Evolutionary conservation across 768 basidiomycete species (phyloP).

Genomic region (Mrakia frigida): DNA sequence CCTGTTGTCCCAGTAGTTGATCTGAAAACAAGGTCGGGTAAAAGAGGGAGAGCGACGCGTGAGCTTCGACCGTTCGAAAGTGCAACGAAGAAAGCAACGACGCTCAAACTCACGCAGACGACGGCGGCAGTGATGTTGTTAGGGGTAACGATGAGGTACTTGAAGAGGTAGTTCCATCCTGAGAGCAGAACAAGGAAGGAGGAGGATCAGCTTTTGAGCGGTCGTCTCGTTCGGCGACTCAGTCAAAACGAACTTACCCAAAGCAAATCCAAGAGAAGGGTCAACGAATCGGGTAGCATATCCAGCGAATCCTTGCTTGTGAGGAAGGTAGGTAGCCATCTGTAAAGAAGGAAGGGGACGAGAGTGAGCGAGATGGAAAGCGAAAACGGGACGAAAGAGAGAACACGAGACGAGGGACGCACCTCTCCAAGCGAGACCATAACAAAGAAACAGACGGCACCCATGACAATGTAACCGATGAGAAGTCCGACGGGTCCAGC

Average conservation of each 20-base stretch:
- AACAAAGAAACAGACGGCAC: slow-evolving; percentile 43
- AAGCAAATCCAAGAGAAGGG: slow-evolving; percentile 61
- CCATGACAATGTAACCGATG: slow-evolving; percentile 54
- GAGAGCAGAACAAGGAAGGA: background rate
- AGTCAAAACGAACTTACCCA: slow-evolving; percentile 40
- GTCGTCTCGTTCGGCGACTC: too few species aligned
- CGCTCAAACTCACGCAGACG: slow-evolving; percentile 43
- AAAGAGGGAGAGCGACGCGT: background rate
- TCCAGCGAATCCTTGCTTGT: slow-evolving; percentile 42
- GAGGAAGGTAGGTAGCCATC: slow-evolving; percentile 51
- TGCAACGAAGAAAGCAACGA: too few species aligned
- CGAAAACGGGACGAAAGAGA: slow-evolving; percentile 38
- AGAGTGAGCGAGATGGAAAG: background rate
- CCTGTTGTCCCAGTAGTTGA: slow-evolving; percentile 34
- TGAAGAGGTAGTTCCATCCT: slow-evolving; percentile 58
- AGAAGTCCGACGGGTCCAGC: slow-evolving; percentile 57
- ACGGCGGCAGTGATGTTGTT: slow-evolving; percentile 60
- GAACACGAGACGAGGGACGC: slow-evolving; percentile 1
- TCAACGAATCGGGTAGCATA: slow-evolving; percentile 64
- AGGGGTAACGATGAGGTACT: slow-evolving; percentile 47
- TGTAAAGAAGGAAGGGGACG: slow-evolving; percentile 32
- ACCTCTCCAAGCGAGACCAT: slow-evolving; percentile 25
- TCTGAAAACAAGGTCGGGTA: background rate
- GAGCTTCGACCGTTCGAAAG: background rate
- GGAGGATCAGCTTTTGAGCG: too few species aligned